A percentile compares a stretch with the other conserved stretches of the same genome.
Conservation (phyloP, 2,329 filamentous ascomycete genomes). For the Pseudocercospora eumusae region DNA sequence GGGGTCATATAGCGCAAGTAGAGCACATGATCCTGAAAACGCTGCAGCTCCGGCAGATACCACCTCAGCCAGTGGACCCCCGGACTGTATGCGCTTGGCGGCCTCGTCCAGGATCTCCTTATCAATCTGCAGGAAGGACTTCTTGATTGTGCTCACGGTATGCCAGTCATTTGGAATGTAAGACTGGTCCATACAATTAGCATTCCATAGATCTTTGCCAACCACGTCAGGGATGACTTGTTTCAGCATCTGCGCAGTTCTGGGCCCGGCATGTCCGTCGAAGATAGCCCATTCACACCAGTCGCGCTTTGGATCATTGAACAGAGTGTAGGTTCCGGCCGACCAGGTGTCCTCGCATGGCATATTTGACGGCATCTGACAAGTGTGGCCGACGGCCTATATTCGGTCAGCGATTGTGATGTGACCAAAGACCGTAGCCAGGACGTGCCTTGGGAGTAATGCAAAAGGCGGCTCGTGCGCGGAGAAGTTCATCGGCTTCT, state of each 20-base stretch:
- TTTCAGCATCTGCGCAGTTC: conserved; percentile 35
- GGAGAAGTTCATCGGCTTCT: conserved; percentile 29
- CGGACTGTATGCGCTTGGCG: conserved; percentile 24
- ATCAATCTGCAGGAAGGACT: conserved; percentile 46
- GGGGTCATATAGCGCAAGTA: conserved; percentile 64
- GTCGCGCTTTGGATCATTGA: conserved; percentile 29
- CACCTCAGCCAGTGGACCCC: conserved; percentile 22
- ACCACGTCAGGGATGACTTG: conserved; percentile 31
- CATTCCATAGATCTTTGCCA: conserved; percentile 25
- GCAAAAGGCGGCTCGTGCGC: conserved; percentile 27
- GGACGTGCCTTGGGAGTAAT: conserved; percentile 26
- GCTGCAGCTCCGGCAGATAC: conserved; percentile 41
- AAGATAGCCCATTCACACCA: conserved; percentile 45
- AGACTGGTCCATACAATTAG: conserved; percentile 26
- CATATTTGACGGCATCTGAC: conserved; percentile 34
- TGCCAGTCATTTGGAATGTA: conserved; percentile 34
- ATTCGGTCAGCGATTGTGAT: neutral
- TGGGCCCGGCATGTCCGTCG: conserved; percentile 45
- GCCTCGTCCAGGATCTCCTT: conserved; percentile 38
- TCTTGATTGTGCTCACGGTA: conserved; percentile 43
- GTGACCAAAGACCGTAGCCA: neutral
- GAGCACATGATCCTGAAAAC: conserved; percentile 62
- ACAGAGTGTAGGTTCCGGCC: conserved; percentile 27
- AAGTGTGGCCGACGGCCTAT: conserved; percentile 30
- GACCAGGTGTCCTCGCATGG: conserved; percentile 37